A percentile compares a stretch with the other conserved stretches of the same genome.
Conservation (phyloP, 345 rosid genomes). For the Eucalyptus rudis region DNA sequence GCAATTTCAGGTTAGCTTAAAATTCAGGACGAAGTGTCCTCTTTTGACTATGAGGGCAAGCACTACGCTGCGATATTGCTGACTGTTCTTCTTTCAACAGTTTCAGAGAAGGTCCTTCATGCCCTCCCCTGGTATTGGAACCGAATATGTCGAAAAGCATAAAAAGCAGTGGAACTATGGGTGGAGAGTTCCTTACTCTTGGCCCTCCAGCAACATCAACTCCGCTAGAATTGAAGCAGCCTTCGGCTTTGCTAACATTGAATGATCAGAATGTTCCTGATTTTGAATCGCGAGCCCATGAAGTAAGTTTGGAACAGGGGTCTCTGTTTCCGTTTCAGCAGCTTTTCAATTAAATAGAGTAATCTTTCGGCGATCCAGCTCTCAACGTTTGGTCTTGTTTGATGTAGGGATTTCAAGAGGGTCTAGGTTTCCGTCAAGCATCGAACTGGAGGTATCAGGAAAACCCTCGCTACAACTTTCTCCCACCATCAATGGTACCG, state of each 20-base stretch:
- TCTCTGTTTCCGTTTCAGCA: background rate
- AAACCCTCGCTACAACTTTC: slow-evolving; percentile 26
- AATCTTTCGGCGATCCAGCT: background rate
- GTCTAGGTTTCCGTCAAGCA: background rate
- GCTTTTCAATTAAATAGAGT: background rate
- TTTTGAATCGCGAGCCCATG: slow-evolving; percentile 16
- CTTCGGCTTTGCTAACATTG: slow-evolving; percentile 1
- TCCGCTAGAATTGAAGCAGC: slow-evolving; percentile 5
- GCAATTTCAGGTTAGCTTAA: slow-evolving; percentile 19
- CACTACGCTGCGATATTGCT: background rate
- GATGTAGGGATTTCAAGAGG: slow-evolving; percentile 14
- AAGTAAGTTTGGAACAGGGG: slow-evolving; percentile 9
- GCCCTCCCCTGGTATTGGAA: slow-evolving; percentile 11
- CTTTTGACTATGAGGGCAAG: background rate
- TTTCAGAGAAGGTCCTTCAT: slow-evolving; percentile 17
- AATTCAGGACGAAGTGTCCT: background rate
- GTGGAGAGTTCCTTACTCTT: slow-evolving; percentile 33
- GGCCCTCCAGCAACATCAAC: slow-evolving; percentile 19
- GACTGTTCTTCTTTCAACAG: background rate
- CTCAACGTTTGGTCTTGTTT: background rate
- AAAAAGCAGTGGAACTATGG: slow-evolving; percentile 1
- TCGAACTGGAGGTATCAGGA: background rate
- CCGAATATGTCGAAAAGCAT: slow-evolving; percentile 3
- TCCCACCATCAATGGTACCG: slow-evolving; percentile 14
- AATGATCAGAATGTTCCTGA: background rate